Base-by-base conservation (phyloP, 345 rosid species). In the Ricinus communis region DNA sequence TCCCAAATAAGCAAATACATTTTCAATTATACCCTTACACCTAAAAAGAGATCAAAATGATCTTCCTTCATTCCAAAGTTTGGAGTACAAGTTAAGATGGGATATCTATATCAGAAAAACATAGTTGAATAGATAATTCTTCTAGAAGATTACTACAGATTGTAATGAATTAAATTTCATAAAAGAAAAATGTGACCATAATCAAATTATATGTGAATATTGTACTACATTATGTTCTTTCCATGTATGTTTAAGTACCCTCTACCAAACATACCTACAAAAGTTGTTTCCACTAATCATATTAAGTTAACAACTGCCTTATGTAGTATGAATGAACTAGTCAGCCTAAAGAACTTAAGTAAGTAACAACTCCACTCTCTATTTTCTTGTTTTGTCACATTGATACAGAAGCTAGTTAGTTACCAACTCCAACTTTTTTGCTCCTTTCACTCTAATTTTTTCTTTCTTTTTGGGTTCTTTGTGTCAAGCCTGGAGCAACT, bases 341-440 rank as follows among this genome's bases (percentile, higher is more conserved):
- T 81, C 77, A 79, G 60, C 69, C 45, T 22, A 18, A 33, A 51
- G 65, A 49, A 72, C 8, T 16, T 28, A 41, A 9, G 65, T 19
- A 41, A 43, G 16, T 43, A 62, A 74, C 87, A 74, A 84, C 85
- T 80, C 72, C 77, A 68, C 66, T 53, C 46, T 57, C 71, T 63
- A 11, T 50, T 66, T 65, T 65, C 13, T 66, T 24, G 40, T 51
- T 41, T 76, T 45, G 36, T 31, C 19, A 52, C 28, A 31, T 49
- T 66, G 46, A 54, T 36, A 6, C 12, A 59, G 28, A 73, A 66
- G 60, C 65, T 54, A 55, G 54, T 69, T 66, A 80, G 67, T 41
- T 79, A 77, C 85, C 89, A 76, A 79, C 77, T 85, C 85, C 85
- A 72, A 49, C 65, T 33, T 78, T 43, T 74, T 71, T 27, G 33